A percentile compares a stretch with the other conserved stretches of the same genome.
phyloP scores from a whole-genome alignment of 1,284 basidiomycete species.

The Ustilago shanxiensis region DNA sequence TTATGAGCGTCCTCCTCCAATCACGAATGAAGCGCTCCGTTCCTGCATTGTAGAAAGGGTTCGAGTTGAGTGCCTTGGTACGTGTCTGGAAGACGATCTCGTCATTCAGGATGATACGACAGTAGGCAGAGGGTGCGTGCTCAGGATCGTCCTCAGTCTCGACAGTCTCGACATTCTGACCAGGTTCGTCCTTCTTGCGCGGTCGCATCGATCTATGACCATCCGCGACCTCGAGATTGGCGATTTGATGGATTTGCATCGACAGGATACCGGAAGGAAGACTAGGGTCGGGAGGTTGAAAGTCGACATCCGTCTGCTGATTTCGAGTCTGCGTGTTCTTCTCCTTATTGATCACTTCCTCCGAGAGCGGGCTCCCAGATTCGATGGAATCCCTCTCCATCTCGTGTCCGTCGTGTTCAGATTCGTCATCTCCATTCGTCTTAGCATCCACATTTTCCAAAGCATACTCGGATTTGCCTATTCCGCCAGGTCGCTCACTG shows the following conservation, averaged over 20 bases:
- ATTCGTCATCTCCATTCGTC: background rate
- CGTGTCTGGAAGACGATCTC: constrained; percentile 71
- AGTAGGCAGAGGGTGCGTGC: constrained; percentile 65
- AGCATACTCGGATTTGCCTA: background rate
- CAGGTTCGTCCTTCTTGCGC: constrained; percentile 49
- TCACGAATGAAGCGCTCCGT: constrained; percentile 72
- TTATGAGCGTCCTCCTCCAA: constrained; percentile 71
- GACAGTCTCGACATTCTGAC: constrained; percentile 44
- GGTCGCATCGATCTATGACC: constrained; percentile 56
- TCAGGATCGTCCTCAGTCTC: constrained; percentile 44
- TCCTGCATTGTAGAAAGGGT: constrained; percentile 73
- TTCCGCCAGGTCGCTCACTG: background rate
- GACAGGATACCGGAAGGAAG: constrained; percentile 51
- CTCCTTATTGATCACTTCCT: constrained; percentile 21
- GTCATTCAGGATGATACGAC: constrained; percentile 72
- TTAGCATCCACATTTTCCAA: background rate
- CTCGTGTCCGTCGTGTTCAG: constrained; percentile 19
- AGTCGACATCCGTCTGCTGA: constrained; percentile 36
- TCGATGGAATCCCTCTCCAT: constrained; percentile 17
- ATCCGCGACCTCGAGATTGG: constrained; percentile 68
- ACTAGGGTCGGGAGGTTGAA: constrained; percentile 44
- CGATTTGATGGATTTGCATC: constrained; percentile 56
- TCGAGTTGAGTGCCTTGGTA: constrained; percentile 70
- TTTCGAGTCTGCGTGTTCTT: constrained; percentile 39
- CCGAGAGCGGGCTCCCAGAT: constrained; percentile 12